Base-by-base conservation (phyloP, 495 filamentous ascomycete species). In the Penicillium ochrochloron region DNA sequence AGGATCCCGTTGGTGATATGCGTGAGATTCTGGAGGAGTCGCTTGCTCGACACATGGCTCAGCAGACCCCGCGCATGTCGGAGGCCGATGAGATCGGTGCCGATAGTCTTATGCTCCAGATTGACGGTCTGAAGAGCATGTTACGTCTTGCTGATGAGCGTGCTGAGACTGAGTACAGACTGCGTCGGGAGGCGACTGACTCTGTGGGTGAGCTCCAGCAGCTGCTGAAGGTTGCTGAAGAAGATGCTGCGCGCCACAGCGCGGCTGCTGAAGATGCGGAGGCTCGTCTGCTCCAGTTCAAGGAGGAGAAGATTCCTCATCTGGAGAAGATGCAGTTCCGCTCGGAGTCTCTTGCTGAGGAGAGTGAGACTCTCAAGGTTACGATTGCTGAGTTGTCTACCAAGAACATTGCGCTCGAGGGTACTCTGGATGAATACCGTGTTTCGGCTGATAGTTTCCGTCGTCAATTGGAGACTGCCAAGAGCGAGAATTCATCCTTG, bases 141-240 rank as follows among this genome's bases (percentile, higher is more conserved):
- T 72, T 86, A 59, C 76, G 80, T 50, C 65, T 79, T 5, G 79
- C 81, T 19, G 80, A 85, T 57, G 73, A 80, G 46, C 80, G 81
- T 27, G 74, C 85, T 11, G 82, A 86, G 27, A 78, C 85, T 34
- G 92, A 95, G 66, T 80, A 88, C 63, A 84, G 87, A 50, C 76
- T 74, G 51, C 86, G 92, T 53, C 83, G 88, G 52, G 84, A 86
- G 10, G 86, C 88, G 3, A 90, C 94, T 70, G 90, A 94, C 70
- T 87, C 87, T 57, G 80, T 93, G 29, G 82, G 84, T 41, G 89
- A 95, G 68, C 82, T 88, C 31, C 86, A 92, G 73, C 84, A 86
- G 60, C 82, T 89, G 19, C 80, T 95, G 7, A 86, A 88, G 63
- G 84, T 89, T 64, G 89, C 90, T 41, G 89, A 94, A 70, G 91